Base-by-base conservation (phyloP, 2,329 filamentous ascomycete genomes). In the Claviceps humidiphila region DNA sequence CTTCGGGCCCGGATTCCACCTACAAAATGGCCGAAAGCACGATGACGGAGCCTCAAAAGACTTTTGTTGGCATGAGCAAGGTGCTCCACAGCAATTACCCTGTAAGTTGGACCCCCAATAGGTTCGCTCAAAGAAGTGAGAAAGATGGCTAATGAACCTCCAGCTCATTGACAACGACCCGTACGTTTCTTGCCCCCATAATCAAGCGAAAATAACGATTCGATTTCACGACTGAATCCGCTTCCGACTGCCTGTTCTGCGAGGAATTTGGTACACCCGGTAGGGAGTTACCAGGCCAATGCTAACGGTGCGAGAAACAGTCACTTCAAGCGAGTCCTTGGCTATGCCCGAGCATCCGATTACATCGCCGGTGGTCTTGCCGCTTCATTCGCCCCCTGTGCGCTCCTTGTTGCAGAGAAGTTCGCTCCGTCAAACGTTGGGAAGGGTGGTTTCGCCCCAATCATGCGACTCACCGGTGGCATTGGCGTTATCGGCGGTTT, bases 141-240 rank as follows among this genome's bases (percentile, higher is more conserved):
- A 34, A 2, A 13, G 13, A 46, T 44, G 40, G 42, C 55, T 60
- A 58, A 62, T 53, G 47, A 55, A 54, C 57, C 64, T 64, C 60
- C 73, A 98, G 93, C 86, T 97, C 74, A 97, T 98, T 72, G 93
- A 98, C 76, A 94, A 88, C 75, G 93, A 98, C 72, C 93, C 93
- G 90, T 96, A 90, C 53, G 68, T 68, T 46, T 38, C 44, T 34
- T 14, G 38, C 4, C 16, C 22, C 38, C 37, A 16, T n/a, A 22
- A 14, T 20, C 9, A 1, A 34, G 30, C 30, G 30, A 34, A 34
- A 34, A 11, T 11, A 11, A 11, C 9, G 30, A 11, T 11, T 11
- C 30, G 30, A 11, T 4, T 34, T 11, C 9, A 34, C 9, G 30
- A 34, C 30, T 34, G 30, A 34, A 34, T 34, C 3, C 30, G 4